Percentiles rank a stretch among this genome's conserved stretches.
These are phyloP conservation scores for Kuraishia hungarica DNA, from an alignment of 805 yeast species.

Conservation along the genomic window DNA sequence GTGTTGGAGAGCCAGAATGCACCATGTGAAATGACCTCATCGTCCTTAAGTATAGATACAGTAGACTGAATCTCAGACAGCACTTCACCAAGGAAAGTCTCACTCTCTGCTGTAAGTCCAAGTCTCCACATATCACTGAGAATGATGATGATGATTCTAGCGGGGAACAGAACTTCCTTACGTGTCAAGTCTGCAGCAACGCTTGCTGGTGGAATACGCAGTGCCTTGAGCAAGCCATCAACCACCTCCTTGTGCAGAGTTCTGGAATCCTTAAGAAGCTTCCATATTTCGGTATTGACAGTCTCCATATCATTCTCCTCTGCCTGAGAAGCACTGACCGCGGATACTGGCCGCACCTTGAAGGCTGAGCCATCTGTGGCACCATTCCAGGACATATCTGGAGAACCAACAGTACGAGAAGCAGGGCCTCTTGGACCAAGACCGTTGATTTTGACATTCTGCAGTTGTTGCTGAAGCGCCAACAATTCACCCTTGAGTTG, in stretches of 20 bases:
- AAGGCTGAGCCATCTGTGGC: conserved; percentile 9
- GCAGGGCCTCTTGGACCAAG: conserved; percentile 9
- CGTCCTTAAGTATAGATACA: conserved; percentile 74
- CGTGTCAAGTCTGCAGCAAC: conserved; percentile 76
- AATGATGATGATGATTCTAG: conserved; percentile 86
- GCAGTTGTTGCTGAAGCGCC: conserved; percentile 22
- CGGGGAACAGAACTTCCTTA: conserved; percentile 93
- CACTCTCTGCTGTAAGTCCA: conserved; percentile 88
- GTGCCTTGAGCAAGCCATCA: conserved; percentile 75
- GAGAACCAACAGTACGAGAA: conserved; percentile 11
- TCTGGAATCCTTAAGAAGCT: conserved; percentile 61
- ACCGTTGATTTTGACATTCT: conserved; percentile 10
- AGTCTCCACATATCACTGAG: conserved; percentile 97
- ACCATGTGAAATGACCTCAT: conserved; percentile 82
- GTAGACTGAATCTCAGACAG: conserved; percentile 79
- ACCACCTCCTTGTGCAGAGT: conserved; percentile 75
- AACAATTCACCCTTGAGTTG: conserved; percentile 35
- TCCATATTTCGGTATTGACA: conserved; percentile 68
- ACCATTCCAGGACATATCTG: neutral
- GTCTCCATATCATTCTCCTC: conserved; percentile 54
- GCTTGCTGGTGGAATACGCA: conserved; percentile 80
- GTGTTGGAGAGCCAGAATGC: conserved; percentile 97
- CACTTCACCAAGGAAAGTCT: conserved; percentile 83
- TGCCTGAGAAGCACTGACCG: conserved; percentile 43
- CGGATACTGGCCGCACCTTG: conserved; percentile 51